phyloP scores from a whole-genome alignment of 306 rosid species.

The Delonix regia region DNA sequence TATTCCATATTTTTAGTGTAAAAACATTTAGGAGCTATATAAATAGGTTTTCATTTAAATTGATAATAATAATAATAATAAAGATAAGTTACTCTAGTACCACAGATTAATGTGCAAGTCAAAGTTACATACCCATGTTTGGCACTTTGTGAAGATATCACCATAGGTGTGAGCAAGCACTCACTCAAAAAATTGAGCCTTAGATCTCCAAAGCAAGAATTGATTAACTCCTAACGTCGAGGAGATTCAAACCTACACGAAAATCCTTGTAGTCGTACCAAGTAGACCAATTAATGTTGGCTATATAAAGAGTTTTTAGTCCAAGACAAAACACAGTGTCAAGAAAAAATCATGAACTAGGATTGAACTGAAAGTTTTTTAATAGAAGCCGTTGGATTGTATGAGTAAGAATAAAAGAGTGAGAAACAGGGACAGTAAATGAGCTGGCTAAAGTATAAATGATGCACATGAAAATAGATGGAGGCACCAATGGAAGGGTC shows the following conservation, averaged over 20 bases:
- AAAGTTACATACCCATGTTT: not conserved
- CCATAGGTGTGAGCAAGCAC: too few species aligned
- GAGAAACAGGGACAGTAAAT: conserved; percentile 51
- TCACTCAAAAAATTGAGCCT: too few species aligned
- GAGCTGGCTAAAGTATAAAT: conserved; percentile 55
- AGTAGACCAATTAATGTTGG: not conserved
- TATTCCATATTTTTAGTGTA: not conserved
- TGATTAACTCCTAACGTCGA: not conserved
- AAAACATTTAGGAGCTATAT: not conserved
- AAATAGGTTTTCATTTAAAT: not conserved
- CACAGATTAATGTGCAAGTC: not conserved
- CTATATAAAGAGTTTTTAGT: not conserved
- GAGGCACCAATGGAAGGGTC: conserved; percentile 43
- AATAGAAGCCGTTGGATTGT: conserved; percentile 2
- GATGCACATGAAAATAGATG: conserved; percentile 48
- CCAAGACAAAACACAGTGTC: not conserved
- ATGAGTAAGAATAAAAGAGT: conserved; percentile 37
- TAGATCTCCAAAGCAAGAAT: not conserved
- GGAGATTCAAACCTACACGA: not conserved
- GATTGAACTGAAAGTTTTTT: not conserved
- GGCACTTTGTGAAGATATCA: not conserved
- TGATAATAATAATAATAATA: too few species aligned
- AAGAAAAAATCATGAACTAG: too few species aligned
- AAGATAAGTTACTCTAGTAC: too few species aligned
- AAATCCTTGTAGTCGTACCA: not conserved